Evolutionary conservation across 495 filamentous ascomycete species (phyloP).

Genomic region (Schizothecium vesticola): DNA sequence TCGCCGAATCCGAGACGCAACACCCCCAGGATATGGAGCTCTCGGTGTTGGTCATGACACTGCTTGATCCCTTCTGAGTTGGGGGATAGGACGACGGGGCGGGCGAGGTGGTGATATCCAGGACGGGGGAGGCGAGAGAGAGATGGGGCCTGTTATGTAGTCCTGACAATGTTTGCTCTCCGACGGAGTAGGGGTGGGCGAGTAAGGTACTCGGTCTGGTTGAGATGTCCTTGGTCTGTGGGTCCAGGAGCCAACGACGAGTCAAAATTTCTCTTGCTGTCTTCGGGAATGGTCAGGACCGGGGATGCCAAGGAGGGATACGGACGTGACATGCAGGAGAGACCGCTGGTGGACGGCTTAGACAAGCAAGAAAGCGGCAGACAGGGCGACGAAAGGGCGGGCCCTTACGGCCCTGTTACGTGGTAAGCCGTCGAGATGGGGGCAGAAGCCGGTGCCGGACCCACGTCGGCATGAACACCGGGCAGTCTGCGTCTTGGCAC

Average conservation of each 20-base stretch:
- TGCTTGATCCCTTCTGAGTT: background rate
- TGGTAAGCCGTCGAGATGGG: background rate
- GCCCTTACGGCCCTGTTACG: background rate
- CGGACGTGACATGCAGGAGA: background rate
- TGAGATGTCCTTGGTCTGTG: background rate
- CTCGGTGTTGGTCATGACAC: background rate
- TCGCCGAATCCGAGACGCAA: background rate
- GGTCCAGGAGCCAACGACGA: background rate
- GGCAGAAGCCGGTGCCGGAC: background rate
- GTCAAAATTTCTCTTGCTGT: background rate
- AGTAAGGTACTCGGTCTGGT: background rate
- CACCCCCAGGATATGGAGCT: background rate
- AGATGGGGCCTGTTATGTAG: background rate
- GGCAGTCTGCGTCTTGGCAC: constrained; percentile 2
- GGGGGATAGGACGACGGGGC: background rate
- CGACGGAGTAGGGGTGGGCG: too few relatives aligned
- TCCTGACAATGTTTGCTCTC: background rate
- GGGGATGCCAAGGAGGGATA: background rate
- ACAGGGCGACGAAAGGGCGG: background rate
- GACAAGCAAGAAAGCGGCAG: background rate
- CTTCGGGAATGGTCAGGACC: background rate
- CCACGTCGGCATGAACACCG: constrained; percentile 1
- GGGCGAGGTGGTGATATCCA: background rate
- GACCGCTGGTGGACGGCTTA: background rate
- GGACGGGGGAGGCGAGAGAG: background rate